phyloP scores from a whole-genome alignment of 1,284 basidiomycete species.

The Trichosporon sp. region DNA sequence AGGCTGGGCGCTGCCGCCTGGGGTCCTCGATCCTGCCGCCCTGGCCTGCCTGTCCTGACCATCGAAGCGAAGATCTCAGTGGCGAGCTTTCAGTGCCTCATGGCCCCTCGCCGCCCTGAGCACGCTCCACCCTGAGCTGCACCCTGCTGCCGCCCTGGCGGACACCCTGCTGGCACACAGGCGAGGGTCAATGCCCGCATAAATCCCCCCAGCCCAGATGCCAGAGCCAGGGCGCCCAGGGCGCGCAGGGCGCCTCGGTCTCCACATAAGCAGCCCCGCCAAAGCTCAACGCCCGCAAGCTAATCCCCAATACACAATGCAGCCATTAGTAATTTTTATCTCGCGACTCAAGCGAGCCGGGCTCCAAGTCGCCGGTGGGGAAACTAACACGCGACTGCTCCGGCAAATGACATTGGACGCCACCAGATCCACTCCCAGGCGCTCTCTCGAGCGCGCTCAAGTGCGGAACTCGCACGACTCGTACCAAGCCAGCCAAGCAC shows the following conservation, averaged over 20 bases:
- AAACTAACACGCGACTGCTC: not conserved
- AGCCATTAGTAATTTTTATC: not conserved
- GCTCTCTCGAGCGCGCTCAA: not conserved
- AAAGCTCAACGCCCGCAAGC: not conserved
- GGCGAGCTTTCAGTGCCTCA: constrained; percentile 3
- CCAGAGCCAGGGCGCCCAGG: not conserved
- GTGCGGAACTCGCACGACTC: not conserved
- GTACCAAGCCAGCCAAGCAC: not conserved
- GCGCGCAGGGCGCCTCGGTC: not conserved
- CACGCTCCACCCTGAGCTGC: not conserved
- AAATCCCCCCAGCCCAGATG: not conserved
- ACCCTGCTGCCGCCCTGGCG: not conserved
- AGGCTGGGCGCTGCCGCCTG: not conserved
- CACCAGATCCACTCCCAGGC: not conserved
- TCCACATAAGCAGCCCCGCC: not conserved
- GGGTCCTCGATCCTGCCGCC: not conserved
- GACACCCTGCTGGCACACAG: not conserved
- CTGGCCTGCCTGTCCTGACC: not conserved
- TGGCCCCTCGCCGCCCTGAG: not conserved
- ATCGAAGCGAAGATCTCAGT: constrained; percentile 6
- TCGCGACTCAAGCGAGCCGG: not conserved
- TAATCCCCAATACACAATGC: not conserved
- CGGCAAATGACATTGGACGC: not conserved
- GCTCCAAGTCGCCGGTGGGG: not conserved
- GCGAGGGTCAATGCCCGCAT: constrained; percentile 1